Percentiles rank a stretch among this genome's conserved stretches.
These are phyloP conservation scores for Colletotrichum sp. DNA, from an alignment of 2,329 filamentous ascomycete species.

Conservation along the genomic window DNA sequence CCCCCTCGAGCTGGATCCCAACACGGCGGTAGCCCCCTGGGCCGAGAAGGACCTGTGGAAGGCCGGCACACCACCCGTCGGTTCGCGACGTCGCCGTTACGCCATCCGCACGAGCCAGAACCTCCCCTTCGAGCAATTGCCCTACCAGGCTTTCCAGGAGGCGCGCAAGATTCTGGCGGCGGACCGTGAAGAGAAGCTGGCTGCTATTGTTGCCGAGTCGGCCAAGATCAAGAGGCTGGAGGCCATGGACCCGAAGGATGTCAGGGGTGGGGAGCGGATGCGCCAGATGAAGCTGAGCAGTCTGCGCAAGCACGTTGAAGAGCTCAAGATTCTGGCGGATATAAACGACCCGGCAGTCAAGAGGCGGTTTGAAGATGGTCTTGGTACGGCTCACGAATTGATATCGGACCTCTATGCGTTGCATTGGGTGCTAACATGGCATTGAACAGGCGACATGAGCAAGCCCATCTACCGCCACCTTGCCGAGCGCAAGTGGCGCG, in stretches of 20 bases:
- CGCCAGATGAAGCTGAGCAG: slow-evolving; percentile 72
- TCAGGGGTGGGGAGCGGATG: slow-evolving; percentile 65
- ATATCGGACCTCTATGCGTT: background rate
- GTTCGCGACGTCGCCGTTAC: slow-evolving; percentile 82
- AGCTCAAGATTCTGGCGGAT: slow-evolving; percentile 87
- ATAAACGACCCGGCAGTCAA: slow-evolving; percentile 96
- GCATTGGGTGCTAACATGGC: background rate
- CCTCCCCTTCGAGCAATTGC: slow-evolving; percentile 89
- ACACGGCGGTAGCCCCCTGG: slow-evolving; percentile 66
- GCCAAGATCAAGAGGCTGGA: slow-evolving; percentile 72
- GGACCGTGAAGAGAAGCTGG: slow-evolving; percentile 82
- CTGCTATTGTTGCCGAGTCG: slow-evolving; percentile 70
- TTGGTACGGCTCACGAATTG: slow-evolving; percentile 61
- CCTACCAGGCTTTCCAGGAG: slow-evolving; percentile 98
- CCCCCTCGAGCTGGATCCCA: slow-evolving; percentile 63
- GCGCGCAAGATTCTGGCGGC: slow-evolving; percentile 81
- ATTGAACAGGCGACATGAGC: slow-evolving; percentile 79
- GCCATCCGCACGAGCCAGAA: slow-evolving; percentile 68
- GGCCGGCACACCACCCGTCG: slow-evolving; percentile 73
- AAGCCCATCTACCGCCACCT: slow-evolving; percentile 95
- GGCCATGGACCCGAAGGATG: slow-evolving; percentile 58
- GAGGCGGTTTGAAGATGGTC: slow-evolving; percentile 89
- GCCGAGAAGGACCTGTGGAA: slow-evolving; percentile 73
- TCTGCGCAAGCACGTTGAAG: slow-evolving; percentile 74
- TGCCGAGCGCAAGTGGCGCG: slow-evolving; percentile 85